Base-by-base conservation (phyloP, 1,139 yeast genomes). In the Geotrichum cucujoidarum region DNA sequence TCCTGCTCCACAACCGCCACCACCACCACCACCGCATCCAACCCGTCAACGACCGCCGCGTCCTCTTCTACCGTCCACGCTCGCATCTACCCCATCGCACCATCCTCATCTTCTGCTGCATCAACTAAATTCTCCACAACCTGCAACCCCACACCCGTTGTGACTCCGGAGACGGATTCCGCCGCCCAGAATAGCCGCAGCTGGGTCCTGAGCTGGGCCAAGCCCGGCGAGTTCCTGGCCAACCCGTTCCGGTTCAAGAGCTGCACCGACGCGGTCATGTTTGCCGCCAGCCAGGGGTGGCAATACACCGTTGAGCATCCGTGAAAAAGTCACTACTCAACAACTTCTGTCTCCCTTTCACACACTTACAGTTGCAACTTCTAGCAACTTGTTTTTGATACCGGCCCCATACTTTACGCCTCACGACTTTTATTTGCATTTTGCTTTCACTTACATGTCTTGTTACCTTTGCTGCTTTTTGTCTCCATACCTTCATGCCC, bases 21-120 rank as follows among this genome's bases (percentile, higher is more conserved):
- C n/a, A n/a, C n/a, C n/a, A n/a, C n/a, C n/a, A n/a, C n/a, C n/a
- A n/a, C n/a, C n/a, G n/a, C n/a, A n/a, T n/a, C n/a, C n/a, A n/a
- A n/a, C n/a, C n/a, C n/a, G n/a, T n/a, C n/a, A n/a, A n/a, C n/a
- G n/a, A n/a, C n/a, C n/a, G n/a, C n/a, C 30, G 13, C 7, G n/a
- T 27, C 13, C 30, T 27, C 30, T 11, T 17, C 2, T 17, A 31
- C 14, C 33, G 6, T 7, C 34, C 11, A 3, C 34, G 4, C 14
- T 17, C 13, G n/a, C 22, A 30, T 17, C 17, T 18, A 4, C 17
- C 16, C 53, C 57, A 8, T 50, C 60, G n/a, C n/a, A 22, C 52
- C 57, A 35, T 52, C 58, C 30, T 67, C 74, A 51, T n/a, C 18
- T 10, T 66, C 72, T 16, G 72, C 74, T 16, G 67, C 67, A 32